phyloP scores from a whole-genome alignment of 1,284 basidiomycete genomes.

The Heterobasidion parviporum region DNA sequence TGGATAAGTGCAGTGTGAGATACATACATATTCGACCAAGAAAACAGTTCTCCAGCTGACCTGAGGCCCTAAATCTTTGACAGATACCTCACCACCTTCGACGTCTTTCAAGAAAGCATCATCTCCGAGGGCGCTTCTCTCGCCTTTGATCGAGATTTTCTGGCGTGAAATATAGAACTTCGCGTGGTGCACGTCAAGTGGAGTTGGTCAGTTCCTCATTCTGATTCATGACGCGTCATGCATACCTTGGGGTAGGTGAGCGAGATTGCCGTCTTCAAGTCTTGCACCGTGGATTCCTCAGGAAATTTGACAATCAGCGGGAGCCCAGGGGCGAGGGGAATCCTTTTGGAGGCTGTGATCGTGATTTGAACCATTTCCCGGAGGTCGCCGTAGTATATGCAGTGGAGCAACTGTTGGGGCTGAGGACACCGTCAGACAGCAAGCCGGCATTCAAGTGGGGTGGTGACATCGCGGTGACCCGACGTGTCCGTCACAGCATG shows the following conservation, averaged over 20 bases:
- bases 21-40: conserved; percentile 83
- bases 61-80: conserved; percentile 89
- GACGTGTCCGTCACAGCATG: neutral
- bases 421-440: neutral
- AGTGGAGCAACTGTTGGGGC: neutral
- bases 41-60: conserved; percentile 83
- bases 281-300: conserved; percentile 42
- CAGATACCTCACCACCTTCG: conserved; percentile 52
- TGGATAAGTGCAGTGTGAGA: neutral
- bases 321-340: conserved; percentile 41
- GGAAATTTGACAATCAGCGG: conserved; percentile 49
- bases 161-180: conserved; percentile 71
- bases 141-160: conserved; percentile 57
- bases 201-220: neutral
- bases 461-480: neutral
- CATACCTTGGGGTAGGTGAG: conserved; percentile 54
- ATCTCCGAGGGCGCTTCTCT: conserved; percentile 56
- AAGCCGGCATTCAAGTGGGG: neutral
- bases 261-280: conserved; percentile 53
- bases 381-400: neutral
- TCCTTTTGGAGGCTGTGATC: conserved; percentile 39
- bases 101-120: conserved; percentile 47
- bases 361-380: conserved; percentile 52
- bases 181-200: neutral
- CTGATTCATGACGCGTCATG: neutral